A percentile compares a stretch with the other conserved stretches of the same genome.
These are phyloP conservation scores for Oleoguttula mirabilis DNA, from an alignment of 495 filamentous ascomycete species.

Conservation along the genomic window DNA sequence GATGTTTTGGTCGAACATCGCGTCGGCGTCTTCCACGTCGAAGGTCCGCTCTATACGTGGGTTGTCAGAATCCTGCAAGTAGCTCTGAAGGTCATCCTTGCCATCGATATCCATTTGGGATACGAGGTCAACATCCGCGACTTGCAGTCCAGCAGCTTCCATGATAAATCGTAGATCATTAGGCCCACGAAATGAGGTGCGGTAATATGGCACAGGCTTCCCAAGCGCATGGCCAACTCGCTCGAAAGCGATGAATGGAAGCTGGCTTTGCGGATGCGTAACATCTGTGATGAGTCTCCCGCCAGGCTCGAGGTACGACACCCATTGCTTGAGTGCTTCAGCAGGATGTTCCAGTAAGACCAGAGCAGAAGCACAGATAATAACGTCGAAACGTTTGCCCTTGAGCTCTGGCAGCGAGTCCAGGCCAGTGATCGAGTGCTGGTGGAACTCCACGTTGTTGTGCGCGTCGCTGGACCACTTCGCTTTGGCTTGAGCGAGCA, in stretches of 20 bases:
- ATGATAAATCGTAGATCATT: neutral
- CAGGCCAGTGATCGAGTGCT: slow-evolving; percentile 32
- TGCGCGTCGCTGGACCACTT: no score
- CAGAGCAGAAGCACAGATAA: slow-evolving; percentile 30
- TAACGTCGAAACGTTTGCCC: slow-evolving; percentile 27
- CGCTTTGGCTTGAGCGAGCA: slow-evolving; percentile 27
- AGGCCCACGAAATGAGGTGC: slow-evolving; percentile 7
- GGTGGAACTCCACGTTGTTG: slow-evolving; percentile 25
- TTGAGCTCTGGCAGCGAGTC: slow-evolving; percentile 16
- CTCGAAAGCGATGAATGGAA: slow-evolving; percentile 12
- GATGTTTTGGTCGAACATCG: slow-evolving; percentile 11
- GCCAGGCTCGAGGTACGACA: slow-evolving; percentile 27
- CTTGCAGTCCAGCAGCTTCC: slow-evolving; percentile 5
- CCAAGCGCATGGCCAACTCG: slow-evolving; percentile 8
- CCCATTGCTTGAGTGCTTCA: slow-evolving; percentile 27
- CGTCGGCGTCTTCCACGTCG: slow-evolving; percentile 5
- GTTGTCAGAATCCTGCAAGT: neutral
- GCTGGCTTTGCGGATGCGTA: slow-evolving; percentile 7
- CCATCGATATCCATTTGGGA: slow-evolving; percentile 2
- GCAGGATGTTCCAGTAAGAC: slow-evolving; percentile 29
- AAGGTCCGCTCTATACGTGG: slow-evolving; percentile 2
- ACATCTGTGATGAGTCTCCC: slow-evolving; percentile 24
- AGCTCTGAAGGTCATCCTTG: slow-evolving; percentile 1
- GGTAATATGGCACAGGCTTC: slow-evolving; percentile 9
- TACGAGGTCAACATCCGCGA: slow-evolving; percentile 1